Percentiles rank a stretch among this genome's conserved stretches.
These are phyloP conservation scores for Malassezia globosa DNA, from an alignment of 1,284 basidiomycete genomes.

Conservation along the genomic window DNA sequence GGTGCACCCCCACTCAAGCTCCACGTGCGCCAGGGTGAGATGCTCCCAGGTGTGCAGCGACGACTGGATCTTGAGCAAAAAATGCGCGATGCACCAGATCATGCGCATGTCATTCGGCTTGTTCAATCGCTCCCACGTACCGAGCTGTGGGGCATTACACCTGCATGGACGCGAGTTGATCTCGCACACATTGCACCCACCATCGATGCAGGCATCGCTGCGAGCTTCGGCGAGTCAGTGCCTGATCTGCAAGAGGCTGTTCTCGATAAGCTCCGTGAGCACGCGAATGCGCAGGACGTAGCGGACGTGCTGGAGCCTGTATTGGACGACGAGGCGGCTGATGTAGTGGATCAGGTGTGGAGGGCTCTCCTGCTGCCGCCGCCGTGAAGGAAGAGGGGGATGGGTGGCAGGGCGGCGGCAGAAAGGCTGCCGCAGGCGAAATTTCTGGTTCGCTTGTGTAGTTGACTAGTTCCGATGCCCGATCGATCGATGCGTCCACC, in stretches of 20 bases:
- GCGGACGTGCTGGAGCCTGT: conserved; percentile 35
- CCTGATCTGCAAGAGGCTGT: conserved; percentile 32
- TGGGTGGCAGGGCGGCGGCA: no score
- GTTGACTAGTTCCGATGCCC: not conserved
- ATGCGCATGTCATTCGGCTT: conserved; percentile 1
- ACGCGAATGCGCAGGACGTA: conserved; percentile 18
- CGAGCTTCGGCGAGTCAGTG: conserved; percentile 35
- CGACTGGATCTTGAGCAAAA: conserved; percentile 26
- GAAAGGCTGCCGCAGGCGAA: no score
- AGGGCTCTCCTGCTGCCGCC: conserved; percentile 21
- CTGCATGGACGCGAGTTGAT: conserved; percentile 31
- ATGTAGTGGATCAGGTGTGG: conserved; percentile 34
- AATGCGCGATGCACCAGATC: conserved; percentile 11
- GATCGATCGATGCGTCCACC: no score
- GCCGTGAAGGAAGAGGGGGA: no score
- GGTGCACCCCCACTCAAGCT: conserved; percentile 35
- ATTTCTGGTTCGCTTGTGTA: no score
- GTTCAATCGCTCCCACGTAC: not conserved
- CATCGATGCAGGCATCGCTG: conserved; percentile 30
- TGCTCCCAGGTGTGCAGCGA: conserved; percentile 9
- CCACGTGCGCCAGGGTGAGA: conserved; percentile 19
- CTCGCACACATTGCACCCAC: conserved; percentile 21
- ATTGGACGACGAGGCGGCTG: conserved; percentile 31
- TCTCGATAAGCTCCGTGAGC: conserved; percentile 23
- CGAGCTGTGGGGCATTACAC: conserved; percentile 18